Base-by-base conservation (phyloP, 2,329 filamentous ascomycete species). In the Fusarium incarnatum region DNA sequence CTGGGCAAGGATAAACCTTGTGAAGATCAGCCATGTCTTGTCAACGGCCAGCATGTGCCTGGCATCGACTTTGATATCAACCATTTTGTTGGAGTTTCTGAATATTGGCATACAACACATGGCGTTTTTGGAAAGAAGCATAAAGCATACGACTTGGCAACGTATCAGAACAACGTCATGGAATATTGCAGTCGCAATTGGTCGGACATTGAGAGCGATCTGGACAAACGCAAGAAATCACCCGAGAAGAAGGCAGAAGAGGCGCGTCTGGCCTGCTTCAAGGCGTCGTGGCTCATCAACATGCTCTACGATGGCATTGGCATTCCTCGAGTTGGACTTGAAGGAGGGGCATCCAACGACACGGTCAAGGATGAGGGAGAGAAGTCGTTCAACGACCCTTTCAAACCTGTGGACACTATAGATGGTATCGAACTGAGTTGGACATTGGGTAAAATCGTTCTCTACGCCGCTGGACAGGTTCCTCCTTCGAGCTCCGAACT, bases 21-120 rank as follows among this genome's bases (percentile, higher is more conserved):
- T 77, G 82, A 88, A 7, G 92, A 97, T 75, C 82, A 91, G 27
- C 96, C 97, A 0, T 99, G 96, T 79, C 83, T 99, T 34, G 85
- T 99, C 41, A 93, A 98, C 73, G 94, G 96, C 1, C 90, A 95
- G 68, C 94, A 98, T 77, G 94, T 96, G 2, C 96, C 96, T 2
- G 93, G 94, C 6, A 98, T 99, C 70, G 96, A 99, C 78, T 99
- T 98, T 76, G 91, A 96, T 67, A 91, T 98, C 37, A 99, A 99
- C 75, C 97, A 98, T 79, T 99, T 99, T 76, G 91, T 99, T 28
- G 96, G 96, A 13, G 95, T 99, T 6, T 98, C 95, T 2, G 96
- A 99, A 78, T 99, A 97, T 81, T 99, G 96, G 95, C 96, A 99
- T 79, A 97, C 95, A 0, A 99, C 96, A 0, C 96, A 99, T 75